Evolutionary conservation across 768 basidiomycete genomes (phyloP).

Genomic region (Boletus huronensis): DNA sequence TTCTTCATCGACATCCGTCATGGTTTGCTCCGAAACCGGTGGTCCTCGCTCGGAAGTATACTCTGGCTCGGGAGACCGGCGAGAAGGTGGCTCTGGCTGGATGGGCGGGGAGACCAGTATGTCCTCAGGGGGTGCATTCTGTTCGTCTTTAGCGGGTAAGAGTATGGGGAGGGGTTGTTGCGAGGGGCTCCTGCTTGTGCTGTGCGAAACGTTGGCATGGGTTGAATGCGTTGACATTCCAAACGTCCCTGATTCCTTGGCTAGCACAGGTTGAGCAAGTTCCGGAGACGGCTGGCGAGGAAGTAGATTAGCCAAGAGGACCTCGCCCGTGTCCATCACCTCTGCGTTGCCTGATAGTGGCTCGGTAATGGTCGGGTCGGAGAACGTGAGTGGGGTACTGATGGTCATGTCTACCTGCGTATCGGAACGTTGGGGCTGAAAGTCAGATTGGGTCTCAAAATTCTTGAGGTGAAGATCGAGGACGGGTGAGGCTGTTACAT

Average conservation of each 20-base stretch:
- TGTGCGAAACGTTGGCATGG: slow-evolving; percentile 1
- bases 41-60: slow-evolving; percentile 1
- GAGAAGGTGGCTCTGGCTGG: slow-evolving; percentile 4
- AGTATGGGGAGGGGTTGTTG: slow-evolving; percentile 10
- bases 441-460: neutral
- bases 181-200: slow-evolving; percentile 10
- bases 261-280: neutral
- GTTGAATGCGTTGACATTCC: neutral
- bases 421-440: neutral
- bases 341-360: neutral
- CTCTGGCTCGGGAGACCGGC: slow-evolving; percentile 9
- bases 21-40: slow-evolving; percentile 23
- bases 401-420: neutral
- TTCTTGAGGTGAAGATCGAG: slow-evolving; percentile 2
- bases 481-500: slow-evolving; percentile 4
- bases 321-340: neutral
- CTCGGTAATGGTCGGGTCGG: slow-evolving; percentile 1
- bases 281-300: slow-evolving; percentile 3
- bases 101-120: neutral
- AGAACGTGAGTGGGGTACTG: neutral
- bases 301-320: neutral
- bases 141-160: slow-evolving; percentile 4
- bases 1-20: slow-evolving; percentile 55
- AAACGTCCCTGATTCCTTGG: neutral
- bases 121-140: neutral